phyloP scores from a whole-genome alignment of 1,139 yeast genomes.

The Petasospora rhodanensis region DNA sequence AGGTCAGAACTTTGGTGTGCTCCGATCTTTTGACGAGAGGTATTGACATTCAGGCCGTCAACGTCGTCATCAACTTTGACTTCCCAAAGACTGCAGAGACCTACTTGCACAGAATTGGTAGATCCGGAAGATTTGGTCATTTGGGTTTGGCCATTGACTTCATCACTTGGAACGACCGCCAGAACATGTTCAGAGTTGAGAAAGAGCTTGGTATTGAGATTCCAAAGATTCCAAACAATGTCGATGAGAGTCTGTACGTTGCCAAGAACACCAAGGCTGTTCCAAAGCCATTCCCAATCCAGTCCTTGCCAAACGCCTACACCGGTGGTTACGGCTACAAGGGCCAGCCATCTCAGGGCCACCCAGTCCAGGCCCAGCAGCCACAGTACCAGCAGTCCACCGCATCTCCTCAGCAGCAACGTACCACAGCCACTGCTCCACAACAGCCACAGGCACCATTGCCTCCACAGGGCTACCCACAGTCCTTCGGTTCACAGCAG shows the following conservation, averaged over 20 bases:
- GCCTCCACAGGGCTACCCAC: constrained; percentile 18
- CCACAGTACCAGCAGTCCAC: too few species aligned
- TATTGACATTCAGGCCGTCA: constrained; percentile 98
- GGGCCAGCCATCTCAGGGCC: constrained; percentile 41
- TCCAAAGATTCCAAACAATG: constrained; percentile 89
- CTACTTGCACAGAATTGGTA: constrained; percentile 96
- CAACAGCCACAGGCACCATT: constrained; percentile 19
- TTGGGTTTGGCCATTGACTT: constrained; percentile 95
- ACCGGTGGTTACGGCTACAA: constrained; percentile 43
- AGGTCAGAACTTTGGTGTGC: constrained; percentile 94
- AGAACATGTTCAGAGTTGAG: constrained; percentile 88
- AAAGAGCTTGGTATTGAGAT: constrained; percentile 97
- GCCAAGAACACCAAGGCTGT: constrained; percentile 73
- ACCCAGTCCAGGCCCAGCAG: constrained; percentile 16
- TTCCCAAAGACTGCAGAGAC: constrained; percentile 98
- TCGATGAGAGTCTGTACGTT: constrained; percentile 85
- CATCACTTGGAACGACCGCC: constrained; percentile 96
- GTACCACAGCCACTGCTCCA: constrained; percentile 17
- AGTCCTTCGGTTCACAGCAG: constrained; percentile 10
- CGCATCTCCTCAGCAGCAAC: too few species aligned
- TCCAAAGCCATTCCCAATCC: constrained; percentile 85
- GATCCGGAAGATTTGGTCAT: constrained; percentile 99
- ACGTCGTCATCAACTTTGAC: constrained; percentile 95
- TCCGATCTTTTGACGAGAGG: constrained; percentile 97
- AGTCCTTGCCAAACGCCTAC: constrained; percentile 31